A percentile compares a stretch with the other conserved stretches of the same genome.
phyloP scores from a whole-genome alignment of 1,139 yeast species.

The Kodamaea anthophila region DNA sequence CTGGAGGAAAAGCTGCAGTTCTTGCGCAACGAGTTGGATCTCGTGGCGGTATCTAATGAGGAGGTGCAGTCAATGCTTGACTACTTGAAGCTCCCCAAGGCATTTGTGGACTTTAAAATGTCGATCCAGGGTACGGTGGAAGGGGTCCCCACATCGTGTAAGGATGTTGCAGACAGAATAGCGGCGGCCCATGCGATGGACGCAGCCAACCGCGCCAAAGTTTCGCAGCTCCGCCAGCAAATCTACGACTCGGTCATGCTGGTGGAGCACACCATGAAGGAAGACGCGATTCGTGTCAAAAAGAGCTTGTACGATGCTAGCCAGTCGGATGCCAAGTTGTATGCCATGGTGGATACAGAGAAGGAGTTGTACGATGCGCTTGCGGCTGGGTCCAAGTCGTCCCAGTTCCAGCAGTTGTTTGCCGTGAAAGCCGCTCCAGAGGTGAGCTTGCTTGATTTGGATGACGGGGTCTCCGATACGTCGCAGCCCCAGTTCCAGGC shows the following conservation, averaged over 20 bases:
- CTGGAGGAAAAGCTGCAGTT: slow-evolving; percentile 85
- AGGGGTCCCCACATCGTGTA: slow-evolving; percentile 15
- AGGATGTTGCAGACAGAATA: slow-evolving; percentile 24
- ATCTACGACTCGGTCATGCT: slow-evolving; percentile 34
- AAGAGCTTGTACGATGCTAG: slow-evolving; percentile 66
- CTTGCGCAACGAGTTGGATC: slow-evolving; percentile 68
- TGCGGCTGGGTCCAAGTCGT: slow-evolving; percentile 29
- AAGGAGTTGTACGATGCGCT: slow-evolving; percentile 22
- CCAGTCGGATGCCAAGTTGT: slow-evolving; percentile 55
- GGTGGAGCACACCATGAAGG: slow-evolving; percentile 37
- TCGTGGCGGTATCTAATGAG: slow-evolving; percentile 71
- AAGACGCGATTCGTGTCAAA: slow-evolving; percentile 53
- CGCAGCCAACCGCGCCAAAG: slow-evolving; percentile 17
- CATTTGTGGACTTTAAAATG: slow-evolving; percentile 49
- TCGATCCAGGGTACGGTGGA: slow-evolving; percentile 3
- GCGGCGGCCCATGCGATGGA: slow-evolving; percentile 19
- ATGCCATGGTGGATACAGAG: slow-evolving; percentile 26
- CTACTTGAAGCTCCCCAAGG: slow-evolving; percentile 67
- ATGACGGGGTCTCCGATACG: slow-evolving; percentile 32
- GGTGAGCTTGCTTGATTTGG: slow-evolving; percentile 58
- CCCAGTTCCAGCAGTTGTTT: slow-evolving; percentile 28
- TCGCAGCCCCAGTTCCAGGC: too few relatives aligned
- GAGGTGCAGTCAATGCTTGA: slow-evolving; percentile 76
- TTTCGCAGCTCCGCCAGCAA: slow-evolving; percentile 28
- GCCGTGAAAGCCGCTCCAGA: slow-evolving; percentile 18